Evolutionary conservation across 306 rosid genomes (phyloP), one percentile per base, ranked within the genome.

Genomic region (Trichosanthes cucumerina): DNA sequence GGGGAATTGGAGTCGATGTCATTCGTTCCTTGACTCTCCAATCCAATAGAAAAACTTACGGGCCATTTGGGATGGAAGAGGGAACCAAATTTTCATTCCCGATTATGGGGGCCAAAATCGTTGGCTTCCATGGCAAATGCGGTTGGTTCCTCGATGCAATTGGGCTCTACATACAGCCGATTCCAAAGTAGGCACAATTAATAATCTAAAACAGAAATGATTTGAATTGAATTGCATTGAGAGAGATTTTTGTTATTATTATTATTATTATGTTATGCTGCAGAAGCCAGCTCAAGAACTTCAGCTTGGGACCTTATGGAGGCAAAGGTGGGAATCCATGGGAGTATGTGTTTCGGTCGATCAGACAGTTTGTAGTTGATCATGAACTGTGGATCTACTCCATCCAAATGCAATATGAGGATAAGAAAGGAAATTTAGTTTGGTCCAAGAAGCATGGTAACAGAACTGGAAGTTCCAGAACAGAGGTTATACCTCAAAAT

Each of bases 61-160:
- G 75, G 1, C 75, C 75, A 41, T 69, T n/a, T 69, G 75, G 75
- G 0, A 69, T 21, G 50, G 75, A 21, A 41, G 53, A 69, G 9
- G 75, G 75, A 41, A 44, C 34, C 53, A 39, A 21, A 43, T 69
- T 69, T 41, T 19, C 53, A 41, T 69, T 69, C 75, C 75, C 75
- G 12, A 10, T 43, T 38, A 69, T 69, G 18, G 50, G 75, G 10
- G 52, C 52, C 33, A 69, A 65, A 28, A 65, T 65, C 11, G 73
- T 65, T 41, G 73, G 73, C 49, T 65, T 65, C 26, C 73, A 65
- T 65, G 73, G 73, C 23, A 65, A 28, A n/a, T 38, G 28, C 19
- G 73, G 73, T 38, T 65, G 73, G 73, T 21, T 3, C 75, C 34
- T 69, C 31, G 75, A 69, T 39, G 75, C 75, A 12, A 69, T 69